A percentile compares a stretch with the other conserved stretches of the same genome.
Conservation (phyloP, 2,329 filamentous ascomycete genomes). For the Colletotrichum endophyticum region DNA sequence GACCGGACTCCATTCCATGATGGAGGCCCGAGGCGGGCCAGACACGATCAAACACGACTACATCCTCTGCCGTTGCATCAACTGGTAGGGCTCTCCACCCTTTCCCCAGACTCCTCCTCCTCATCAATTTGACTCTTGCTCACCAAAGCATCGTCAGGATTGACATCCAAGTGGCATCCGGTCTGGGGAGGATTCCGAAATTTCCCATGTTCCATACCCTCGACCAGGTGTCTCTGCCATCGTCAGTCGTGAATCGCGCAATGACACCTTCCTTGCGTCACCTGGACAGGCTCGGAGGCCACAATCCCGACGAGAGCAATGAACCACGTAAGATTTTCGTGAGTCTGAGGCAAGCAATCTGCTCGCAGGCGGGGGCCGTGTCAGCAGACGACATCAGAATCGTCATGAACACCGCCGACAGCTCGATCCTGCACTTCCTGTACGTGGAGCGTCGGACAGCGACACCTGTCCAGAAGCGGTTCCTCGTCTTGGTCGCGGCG, state of each 20-base stretch:
- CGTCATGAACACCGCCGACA: conserved; percentile 22
- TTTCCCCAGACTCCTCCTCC: not conserved
- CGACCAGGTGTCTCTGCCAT: conserved; percentile 18
- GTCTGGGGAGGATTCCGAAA: conserved; percentile 15
- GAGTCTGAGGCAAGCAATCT: conserved; percentile 14
- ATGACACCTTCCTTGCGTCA: conserved; percentile 6
- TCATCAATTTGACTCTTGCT: not conserved
- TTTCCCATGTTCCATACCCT: conserved; percentile 23
- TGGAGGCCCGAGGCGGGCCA: conserved; percentile 15
- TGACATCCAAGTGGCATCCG: conserved; percentile 21
- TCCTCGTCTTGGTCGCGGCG: conserved; percentile 12
- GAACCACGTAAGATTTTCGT: conserved; percentile 13
- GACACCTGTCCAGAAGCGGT: not conserved
- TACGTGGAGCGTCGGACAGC: conserved; percentile 5
- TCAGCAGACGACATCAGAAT: conserved; percentile 21
- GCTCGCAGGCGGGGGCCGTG: not conserved
- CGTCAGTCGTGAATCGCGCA: conserved; percentile 1
- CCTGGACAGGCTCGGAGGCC: conserved; percentile 8
- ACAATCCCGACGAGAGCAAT: not conserved
- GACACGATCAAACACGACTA: conserved; percentile 21
- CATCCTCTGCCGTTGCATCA: conserved; percentile 22
- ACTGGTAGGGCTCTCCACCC: conserved; percentile 5
- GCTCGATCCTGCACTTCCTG: conserved; percentile 18
- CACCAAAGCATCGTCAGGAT: conserved; percentile 1
- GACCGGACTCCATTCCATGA: conserved; percentile 17